Evolutionary conservation across 495 filamentous ascomycete species (phyloP).

Genomic region (Aspergillus conjunctus): DNA sequence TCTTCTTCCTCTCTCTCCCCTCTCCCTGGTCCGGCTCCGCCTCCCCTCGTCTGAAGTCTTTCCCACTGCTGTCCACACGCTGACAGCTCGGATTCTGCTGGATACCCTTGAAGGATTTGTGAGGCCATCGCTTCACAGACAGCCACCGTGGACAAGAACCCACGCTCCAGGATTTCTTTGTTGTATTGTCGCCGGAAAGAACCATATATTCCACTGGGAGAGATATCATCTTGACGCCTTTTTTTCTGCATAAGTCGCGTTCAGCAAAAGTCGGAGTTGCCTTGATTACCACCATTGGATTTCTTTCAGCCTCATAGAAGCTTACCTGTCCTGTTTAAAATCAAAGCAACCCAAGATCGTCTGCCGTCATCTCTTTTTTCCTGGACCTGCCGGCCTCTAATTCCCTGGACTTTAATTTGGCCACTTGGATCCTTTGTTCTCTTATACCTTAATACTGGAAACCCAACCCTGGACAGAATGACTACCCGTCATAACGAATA

Average conservation of each 20-base stretch:
- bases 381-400: constrained; percentile 29
- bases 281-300: constrained; percentile 31
- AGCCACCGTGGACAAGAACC: constrained; percentile 23
- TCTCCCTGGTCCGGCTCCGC: neutral
- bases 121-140: constrained; percentile 13
- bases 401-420: constrained; percentile 27
- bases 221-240: constrained; percentile 19
- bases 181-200: constrained; percentile 24
- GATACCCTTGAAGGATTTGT: constrained; percentile 21
- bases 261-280: constrained; percentile 27
- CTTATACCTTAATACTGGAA: constrained; percentile 35
- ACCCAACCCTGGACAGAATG: constrained; percentile 44
- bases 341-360: constrained; percentile 20
- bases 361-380: constrained; percentile 19
- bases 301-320: constrained; percentile 27
- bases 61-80: constrained; percentile 16
- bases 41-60: constrained; percentile 14
- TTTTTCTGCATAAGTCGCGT: constrained; percentile 23
- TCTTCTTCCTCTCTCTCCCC: constrained; percentile 6
- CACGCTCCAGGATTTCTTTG: constrained; percentile 25
- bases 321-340: constrained; percentile 29
- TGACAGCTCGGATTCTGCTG: constrained; percentile 19
- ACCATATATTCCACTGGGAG: constrained; percentile 19
- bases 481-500: constrained; percentile 68
- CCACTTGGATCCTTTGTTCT: constrained; percentile 40